Evolutionary conservation across 257 asterid species (phyloP).

Genomic region (Ophiorrhiza pumila): DNA sequence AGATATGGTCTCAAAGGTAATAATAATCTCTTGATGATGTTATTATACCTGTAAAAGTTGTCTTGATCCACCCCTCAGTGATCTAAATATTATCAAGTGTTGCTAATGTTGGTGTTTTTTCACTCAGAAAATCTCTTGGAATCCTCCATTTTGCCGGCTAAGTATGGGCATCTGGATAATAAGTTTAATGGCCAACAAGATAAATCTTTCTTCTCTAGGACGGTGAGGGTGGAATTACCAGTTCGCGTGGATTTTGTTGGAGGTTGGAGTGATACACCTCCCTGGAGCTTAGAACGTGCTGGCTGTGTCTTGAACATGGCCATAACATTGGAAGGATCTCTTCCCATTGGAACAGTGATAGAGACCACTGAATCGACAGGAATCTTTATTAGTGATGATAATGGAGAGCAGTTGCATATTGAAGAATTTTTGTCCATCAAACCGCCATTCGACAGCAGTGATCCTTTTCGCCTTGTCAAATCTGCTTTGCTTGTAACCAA

Average conservation of each 20-base stretch:
- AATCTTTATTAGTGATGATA: constrained; percentile 53
- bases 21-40: neutral
- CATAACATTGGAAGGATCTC: constrained; percentile 64
- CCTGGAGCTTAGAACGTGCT: constrained; percentile 96
- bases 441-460: constrained; percentile 71
- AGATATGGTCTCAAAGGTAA: constrained; percentile 81
- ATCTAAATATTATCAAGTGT: constrained; percentile 4
- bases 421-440: constrained; percentile 47
- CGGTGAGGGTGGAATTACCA: constrained; percentile 83
- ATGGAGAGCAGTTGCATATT: constrained; percentile 52
- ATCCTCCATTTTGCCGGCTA: constrained; percentile 31
- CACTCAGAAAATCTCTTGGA: constrained; percentile 43
- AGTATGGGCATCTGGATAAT: constrained; percentile 27
- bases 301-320: constrained; percentile 98
- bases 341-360: constrained; percentile 74
- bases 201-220: constrained; percentile 48
- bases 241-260: constrained; percentile 97
- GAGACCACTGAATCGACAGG: constrained; percentile 57
- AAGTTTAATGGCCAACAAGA: constrained; percentile 29
- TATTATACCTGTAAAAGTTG: neutral
- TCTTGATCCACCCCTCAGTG: neutral
- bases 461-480: constrained; percentile 90
- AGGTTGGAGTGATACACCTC: constrained; percentile 99
- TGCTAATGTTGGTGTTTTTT: constrained; percentile 8
- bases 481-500: constrained; percentile 80